Conservation (phyloP, 129 eudicot genomes). For the Centaurea solstitialis region DNA sequence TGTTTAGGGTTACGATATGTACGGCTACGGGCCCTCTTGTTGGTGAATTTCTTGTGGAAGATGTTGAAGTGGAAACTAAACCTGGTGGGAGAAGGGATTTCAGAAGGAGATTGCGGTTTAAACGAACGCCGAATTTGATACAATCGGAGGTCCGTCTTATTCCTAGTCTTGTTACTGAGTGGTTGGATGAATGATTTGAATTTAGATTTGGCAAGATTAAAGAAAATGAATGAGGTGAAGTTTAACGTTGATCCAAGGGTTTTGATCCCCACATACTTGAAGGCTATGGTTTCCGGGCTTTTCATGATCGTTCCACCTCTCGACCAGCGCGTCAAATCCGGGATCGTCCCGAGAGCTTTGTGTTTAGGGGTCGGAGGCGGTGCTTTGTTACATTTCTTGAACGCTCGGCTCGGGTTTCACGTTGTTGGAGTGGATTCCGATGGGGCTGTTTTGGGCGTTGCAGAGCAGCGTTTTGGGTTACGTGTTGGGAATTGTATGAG, state of each 20-base stretch:
- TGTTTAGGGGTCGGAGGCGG: slow-evolving; percentile 99
- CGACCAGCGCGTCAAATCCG: slow-evolving; percentile 24
- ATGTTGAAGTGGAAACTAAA: slow-evolving; percentile 55
- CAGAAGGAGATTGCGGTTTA: slow-evolving; percentile 85
- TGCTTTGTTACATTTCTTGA: slow-evolving; percentile 67
- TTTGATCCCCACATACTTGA: slow-evolving; percentile 80
- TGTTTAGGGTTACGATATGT: slow-evolving; percentile 46
- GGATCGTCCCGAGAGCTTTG: slow-evolving; percentile 59
- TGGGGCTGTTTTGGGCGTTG: slow-evolving; percentile 64
- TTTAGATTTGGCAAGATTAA: slow-evolving; percentile 25
- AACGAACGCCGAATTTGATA: slow-evolving; percentile 82
- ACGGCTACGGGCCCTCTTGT: slow-evolving; percentile 54
- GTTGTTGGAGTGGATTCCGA: slow-evolving; percentile 85
- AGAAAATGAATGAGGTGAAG: slow-evolving; percentile 28
- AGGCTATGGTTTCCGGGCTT: slow-evolving; percentile 81
- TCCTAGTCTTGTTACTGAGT: slow-evolving; percentile 7
- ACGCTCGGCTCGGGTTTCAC: slow-evolving; percentile 51
- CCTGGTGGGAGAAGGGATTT: slow-evolving; percentile 37
- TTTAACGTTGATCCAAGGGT: slow-evolving; percentile 49
- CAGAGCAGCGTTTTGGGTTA: slow-evolving; percentile 66
- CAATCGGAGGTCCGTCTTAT: slow-evolving; percentile 60
- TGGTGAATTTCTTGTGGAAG: slow-evolving; percentile 80
- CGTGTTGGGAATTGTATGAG: slow-evolving; percentile 25
- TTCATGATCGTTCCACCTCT: slow-evolving; percentile 44
- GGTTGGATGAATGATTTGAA: neutral